Evolutionary conservation across 2,329 filamentous ascomycete species (phyloP), one percentile per base, ranked within the genome.

Genomic region (Aspergillus carbonarius): DNA sequence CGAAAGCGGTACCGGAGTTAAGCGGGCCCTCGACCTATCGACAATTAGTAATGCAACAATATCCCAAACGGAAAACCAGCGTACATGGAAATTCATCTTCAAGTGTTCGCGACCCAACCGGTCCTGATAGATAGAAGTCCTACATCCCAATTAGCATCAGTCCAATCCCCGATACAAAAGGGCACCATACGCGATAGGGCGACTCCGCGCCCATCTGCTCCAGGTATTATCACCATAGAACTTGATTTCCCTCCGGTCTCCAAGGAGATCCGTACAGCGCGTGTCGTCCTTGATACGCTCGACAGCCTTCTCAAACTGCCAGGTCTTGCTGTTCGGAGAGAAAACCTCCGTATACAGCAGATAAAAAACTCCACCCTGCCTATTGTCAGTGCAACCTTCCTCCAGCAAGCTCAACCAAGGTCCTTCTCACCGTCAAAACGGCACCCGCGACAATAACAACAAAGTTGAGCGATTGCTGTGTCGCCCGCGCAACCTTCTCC

Each of bases 381-480:
- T 15, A 42, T 32, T 32, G 9, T 32, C 25, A 12, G 23, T 46
- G 9, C 10, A 42, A 9, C 30, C 30, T 1, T 34, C 25, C 5
- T 25, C 20, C 17, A 46, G 48, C 40, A 1, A 46, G 52, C 18
- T 12, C 17, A 23, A 15, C 2, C 37, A 35, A 15, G 20, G 20
- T 27, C 10, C 8, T 5, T 67, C 82, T 62, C 81, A 92, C 90
- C 35, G 93, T 96, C 66, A 93, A 80, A 34, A 87, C 83, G 10
- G 93, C 77, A 25, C 93, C 93, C 7, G 88, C 80, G 1, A 92
- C 66, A 8, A 97, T 86, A 62, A 97, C 76, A 64, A 88, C 83
- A 64, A 96, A 86, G 76, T 98, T 97, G 79, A 96, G 89, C 15
- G 88, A 90, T 75, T 97, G 93, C 75, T 97, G 93, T 0, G 91